These are phyloP conservation scores for Hyparrhenia diplandra DNA, from an alignment of 176 grass and related monocot species.

Conservation along the genomic window DNA sequence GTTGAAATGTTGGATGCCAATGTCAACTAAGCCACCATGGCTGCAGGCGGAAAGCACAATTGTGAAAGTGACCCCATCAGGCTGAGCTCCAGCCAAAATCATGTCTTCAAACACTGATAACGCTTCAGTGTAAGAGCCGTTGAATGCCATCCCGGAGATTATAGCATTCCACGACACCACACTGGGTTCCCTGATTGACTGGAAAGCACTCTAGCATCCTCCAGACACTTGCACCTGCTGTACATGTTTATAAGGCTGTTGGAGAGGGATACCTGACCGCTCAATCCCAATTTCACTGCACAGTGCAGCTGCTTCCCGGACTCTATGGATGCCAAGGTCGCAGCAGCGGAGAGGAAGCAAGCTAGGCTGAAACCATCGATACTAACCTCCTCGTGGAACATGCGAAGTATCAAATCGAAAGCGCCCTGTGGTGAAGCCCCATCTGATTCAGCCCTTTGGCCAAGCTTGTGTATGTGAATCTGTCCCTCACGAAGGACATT, in stretches of 20 bases:
- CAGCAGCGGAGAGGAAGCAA: constrained; percentile 63
- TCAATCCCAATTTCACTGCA: constrained; percentile 61
- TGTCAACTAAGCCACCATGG: constrained; percentile 41
- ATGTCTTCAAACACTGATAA: constrained; percentile 80
- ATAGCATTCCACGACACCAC: constrained; percentile 72
- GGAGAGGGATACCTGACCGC: constrained; percentile 49
- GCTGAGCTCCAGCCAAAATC: constrained; percentile 48
- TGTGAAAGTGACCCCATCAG: constrained; percentile 66
- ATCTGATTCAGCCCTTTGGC: constrained; percentile 65
- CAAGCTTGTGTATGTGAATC: constrained; percentile 73
- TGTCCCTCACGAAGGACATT: constrained; percentile 50
- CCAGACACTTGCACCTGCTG: constrained; percentile 60
- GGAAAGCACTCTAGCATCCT: constrained; percentile 59
- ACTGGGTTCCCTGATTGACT: constrained; percentile 51
- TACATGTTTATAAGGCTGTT: constrained; percentile 87
- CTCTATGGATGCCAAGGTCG: constrained; percentile 33
- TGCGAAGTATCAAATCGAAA: constrained; percentile 41
- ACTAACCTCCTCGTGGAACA: constrained; percentile 57
- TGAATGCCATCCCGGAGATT: constrained; percentile 48
- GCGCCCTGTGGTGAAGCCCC: constrained; percentile 43
- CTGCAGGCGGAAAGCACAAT: constrained; percentile 58
- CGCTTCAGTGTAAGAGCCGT: constrained; percentile 37
- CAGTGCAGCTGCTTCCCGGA: constrained; percentile 64
- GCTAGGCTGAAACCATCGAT: constrained; percentile 60
- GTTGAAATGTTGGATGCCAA: constrained; percentile 67